Percentiles rank a stretch among this genome's conserved stretches.
These are phyloP conservation scores for Tuber borchii DNA, from an alignment of 495 filamentous ascomycete genomes.

Conservation along the genomic window DNA sequence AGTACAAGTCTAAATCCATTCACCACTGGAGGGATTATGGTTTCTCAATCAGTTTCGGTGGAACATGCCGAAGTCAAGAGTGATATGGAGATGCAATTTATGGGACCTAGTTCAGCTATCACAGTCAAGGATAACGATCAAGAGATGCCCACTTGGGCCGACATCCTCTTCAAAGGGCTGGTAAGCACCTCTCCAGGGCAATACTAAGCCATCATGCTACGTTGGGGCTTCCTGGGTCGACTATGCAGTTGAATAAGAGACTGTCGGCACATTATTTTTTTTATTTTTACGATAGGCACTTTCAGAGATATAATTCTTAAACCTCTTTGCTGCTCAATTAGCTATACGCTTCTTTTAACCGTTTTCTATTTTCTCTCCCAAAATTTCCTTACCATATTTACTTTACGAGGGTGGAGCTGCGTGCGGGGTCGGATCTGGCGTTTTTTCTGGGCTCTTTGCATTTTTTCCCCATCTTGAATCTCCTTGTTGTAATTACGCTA, in stretches of 20 bases:
- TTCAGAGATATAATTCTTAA: neutral
- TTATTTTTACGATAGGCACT: neutral
- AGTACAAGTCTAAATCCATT: conserved; percentile 20
- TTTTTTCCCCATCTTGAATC: neutral
- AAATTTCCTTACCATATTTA: neutral
- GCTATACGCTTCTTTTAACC: neutral
- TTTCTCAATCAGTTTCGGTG: conserved; percentile 36
- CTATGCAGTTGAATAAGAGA: neutral
- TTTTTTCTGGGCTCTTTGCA: conserved; percentile 1
- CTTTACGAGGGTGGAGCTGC: neutral
- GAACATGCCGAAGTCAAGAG: conserved; percentile 32
- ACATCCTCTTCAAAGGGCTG: conserved; percentile 24
- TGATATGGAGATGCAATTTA: conserved; percentile 28
- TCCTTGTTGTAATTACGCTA: neutral
- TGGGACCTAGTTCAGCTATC: conserved; percentile 34
- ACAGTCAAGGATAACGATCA: conserved; percentile 33
- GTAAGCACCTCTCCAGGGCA: conserved; percentile 7
- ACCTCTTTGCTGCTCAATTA: neutral
- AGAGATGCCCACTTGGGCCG: conserved; percentile 31
- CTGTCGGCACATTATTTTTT: neutral
- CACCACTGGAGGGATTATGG: conserved; percentile 35
- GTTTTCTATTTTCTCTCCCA: neutral
- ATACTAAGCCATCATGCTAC: neutral
- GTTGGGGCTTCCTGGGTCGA: neutral
- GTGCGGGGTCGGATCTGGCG: neutral